These are phyloP conservation scores for Sonneratia caseolaris DNA, from an alignment of 345 rosid genomes.

Conservation along the genomic window DNA sequence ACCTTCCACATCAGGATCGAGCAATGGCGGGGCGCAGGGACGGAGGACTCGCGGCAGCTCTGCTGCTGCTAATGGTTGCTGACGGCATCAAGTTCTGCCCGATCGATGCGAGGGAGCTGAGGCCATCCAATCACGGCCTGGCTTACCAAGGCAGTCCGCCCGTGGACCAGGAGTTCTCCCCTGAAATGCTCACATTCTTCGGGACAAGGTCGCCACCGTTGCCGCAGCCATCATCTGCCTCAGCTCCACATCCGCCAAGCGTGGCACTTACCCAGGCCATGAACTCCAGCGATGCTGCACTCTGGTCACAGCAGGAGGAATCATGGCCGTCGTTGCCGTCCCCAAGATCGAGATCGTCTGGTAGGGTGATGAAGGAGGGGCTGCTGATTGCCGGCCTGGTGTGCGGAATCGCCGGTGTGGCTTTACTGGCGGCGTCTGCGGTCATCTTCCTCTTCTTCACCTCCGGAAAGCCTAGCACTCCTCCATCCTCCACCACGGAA, in stretches of 20 bases:
- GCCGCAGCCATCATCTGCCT: slow-evolving; percentile 11
- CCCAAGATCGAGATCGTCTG: not conserved
- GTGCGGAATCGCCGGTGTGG: slow-evolving; percentile 53
- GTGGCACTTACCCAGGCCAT: slow-evolving; percentile 37
- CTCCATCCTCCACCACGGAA: not conserved
- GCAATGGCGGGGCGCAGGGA: not conserved
- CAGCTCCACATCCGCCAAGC: slow-evolving; percentile 9
- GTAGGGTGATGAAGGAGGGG: slow-evolving; percentile 30
- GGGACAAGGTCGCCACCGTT: slow-evolving; percentile 14
- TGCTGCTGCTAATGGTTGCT: not conserved
- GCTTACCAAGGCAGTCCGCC: slow-evolving; percentile 40
- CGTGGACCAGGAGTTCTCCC: slow-evolving; percentile 15
- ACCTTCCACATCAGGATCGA: not conserved
- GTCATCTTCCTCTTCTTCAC: slow-evolving; percentile 23
- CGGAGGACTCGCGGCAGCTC: not conserved
- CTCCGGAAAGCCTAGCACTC: not conserved
- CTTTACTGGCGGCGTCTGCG: slow-evolving; percentile 38
- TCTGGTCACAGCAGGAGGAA: slow-evolving; percentile 2
- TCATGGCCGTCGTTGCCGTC: not conserved
- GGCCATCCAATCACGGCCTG: slow-evolving; percentile 71
- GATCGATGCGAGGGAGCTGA: slow-evolving; percentile 26
- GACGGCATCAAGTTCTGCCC: too few relatives aligned
- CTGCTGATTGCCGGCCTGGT: slow-evolving; percentile 48
- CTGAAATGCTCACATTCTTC: slow-evolving; percentile 53
- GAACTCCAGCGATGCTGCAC: slow-evolving; percentile 29